A percentile compares a stretch with the other conserved stretches of the same genome.
Conservation (phyloP, 495 filamentous ascomycete species). For the Venustampulla echinocandica region DNA sequence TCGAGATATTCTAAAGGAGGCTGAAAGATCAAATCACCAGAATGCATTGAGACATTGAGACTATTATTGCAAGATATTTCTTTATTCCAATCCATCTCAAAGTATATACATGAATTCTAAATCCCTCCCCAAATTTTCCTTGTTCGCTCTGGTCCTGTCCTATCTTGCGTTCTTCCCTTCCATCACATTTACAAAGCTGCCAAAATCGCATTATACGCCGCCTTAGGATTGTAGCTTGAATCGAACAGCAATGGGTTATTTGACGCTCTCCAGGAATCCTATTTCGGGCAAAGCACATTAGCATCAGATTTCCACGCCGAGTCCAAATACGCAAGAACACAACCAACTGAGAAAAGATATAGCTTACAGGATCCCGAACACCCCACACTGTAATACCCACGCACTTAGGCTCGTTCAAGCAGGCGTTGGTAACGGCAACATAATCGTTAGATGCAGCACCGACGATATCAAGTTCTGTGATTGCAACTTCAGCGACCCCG, state of each 20-base stretch:
- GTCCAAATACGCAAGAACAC: too few species aligned
- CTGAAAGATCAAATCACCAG: too few species aligned
- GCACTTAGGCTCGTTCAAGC: conserved; percentile 53
- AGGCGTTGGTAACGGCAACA: conserved; percentile 47
- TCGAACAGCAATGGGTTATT: conserved; percentile 58
- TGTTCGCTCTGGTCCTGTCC: too few species aligned
- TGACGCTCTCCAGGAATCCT: conserved; percentile 54
- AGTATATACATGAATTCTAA: too few species aligned
- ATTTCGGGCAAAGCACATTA: not conserved
- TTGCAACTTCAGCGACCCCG: conserved; percentile 45
- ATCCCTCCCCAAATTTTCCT: too few species aligned
- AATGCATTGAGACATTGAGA: too few species aligned
- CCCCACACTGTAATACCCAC: conserved; percentile 77
- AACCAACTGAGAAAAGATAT: not conserved
- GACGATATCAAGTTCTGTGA: conserved; percentile 61
- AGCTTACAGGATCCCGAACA: conserved; percentile 46
- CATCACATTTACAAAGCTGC: not conserved
- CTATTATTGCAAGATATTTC: too few species aligned
- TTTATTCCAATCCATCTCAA: too few species aligned
- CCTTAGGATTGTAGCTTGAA: conserved; percentile 52
- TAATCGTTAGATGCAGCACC: conserved; percentile 51
- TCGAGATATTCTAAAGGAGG: too few species aligned
- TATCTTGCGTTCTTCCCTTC: too few species aligned
- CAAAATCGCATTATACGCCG: conserved; percentile 46
- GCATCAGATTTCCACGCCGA: not conserved